These are phyloP conservation scores for Aspergillus hortae DNA, from an alignment of 2,329 filamentous ascomycete genomes.

Conservation along the genomic window DNA sequence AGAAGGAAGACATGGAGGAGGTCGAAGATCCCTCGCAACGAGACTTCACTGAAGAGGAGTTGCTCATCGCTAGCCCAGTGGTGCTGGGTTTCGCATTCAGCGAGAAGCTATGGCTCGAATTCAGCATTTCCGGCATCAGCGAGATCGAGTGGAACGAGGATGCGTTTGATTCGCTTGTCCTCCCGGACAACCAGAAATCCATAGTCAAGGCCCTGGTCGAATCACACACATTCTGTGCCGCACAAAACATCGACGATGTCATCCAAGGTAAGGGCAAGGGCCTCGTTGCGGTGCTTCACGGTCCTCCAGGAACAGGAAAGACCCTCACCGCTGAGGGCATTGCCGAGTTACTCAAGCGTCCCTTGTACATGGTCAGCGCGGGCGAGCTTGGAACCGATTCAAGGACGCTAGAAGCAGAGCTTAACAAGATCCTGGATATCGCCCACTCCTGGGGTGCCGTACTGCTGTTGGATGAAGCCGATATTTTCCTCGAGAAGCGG, in stretches of 20 bases:
- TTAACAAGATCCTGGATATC: slow-evolving; percentile 81
- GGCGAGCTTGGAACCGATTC: slow-evolving; percentile 80
- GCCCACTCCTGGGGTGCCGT: slow-evolving; percentile 85
- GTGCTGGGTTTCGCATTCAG: slow-evolving; percentile 83
- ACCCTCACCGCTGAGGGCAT: slow-evolving; percentile 85
- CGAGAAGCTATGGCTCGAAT: slow-evolving; percentile 88
- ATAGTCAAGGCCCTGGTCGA: slow-evolving; percentile 79
- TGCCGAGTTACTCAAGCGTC: slow-evolving; percentile 75
- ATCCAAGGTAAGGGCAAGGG: slow-evolving; percentile 83
- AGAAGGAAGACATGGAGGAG: slow-evolving; percentile 55
- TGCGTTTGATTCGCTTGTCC: slow-evolving; percentile 77
- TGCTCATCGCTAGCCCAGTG: slow-evolving; percentile 77
- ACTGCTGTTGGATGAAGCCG: slow-evolving; percentile 78
- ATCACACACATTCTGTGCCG: slow-evolving; percentile 76
- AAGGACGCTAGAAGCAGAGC: slow-evolving; percentile 66
- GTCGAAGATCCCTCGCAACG: slow-evolving; percentile 37
- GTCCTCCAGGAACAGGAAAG: slow-evolving; percentile 83
- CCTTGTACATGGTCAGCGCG: slow-evolving; percentile 77
- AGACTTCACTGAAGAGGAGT: slow-evolving; percentile 75
- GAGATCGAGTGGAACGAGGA: slow-evolving; percentile 82
- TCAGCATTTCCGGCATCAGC: slow-evolving; percentile 72
- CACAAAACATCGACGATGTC: slow-evolving; percentile 77
- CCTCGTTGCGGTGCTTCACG: slow-evolving; percentile 76
- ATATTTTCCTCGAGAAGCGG: slow-evolving; percentile 79
- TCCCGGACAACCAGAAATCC: slow-evolving; percentile 60